phyloP scores from a whole-genome alignment of 2,329 filamentous ascomycete genomes.

The Metarhizium guizhouense region DNA sequence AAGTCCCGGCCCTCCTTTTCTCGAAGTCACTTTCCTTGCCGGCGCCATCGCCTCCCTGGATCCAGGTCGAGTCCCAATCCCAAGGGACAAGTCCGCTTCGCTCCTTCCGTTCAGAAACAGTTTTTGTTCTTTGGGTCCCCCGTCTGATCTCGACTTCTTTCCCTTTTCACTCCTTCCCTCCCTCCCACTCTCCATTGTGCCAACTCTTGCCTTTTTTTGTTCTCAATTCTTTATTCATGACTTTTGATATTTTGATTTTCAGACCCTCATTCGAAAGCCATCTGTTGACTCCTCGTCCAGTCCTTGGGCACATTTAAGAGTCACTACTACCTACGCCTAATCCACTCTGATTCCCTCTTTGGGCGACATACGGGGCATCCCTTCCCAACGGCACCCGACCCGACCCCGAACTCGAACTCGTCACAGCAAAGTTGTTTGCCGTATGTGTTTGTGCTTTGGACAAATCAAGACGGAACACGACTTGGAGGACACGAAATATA shows the following conservation, averaged over 20 bases:
- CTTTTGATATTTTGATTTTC: neutral
- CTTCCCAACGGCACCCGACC: neutral
- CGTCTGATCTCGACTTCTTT: slow-evolving; percentile 7
- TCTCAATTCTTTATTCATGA: neutral
- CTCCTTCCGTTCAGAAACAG: slow-evolving; percentile 7
- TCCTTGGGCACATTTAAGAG: neutral
- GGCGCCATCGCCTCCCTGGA: slow-evolving; percentile 2
- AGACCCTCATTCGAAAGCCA: neutral
- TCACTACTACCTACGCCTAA: neutral
- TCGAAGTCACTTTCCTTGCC: neutral
- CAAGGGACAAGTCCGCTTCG: neutral
- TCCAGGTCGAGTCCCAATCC: neutral
- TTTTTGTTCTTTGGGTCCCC: slow-evolving; percentile 6
- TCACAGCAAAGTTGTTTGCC: neutral
- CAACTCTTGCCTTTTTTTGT: slow-evolving; percentile 3
- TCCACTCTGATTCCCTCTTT: slow-evolving; percentile 5
- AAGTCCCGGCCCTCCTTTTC: slow-evolving; percentile 8
- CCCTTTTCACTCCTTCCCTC: slow-evolving; percentile 3
- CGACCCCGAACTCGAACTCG: neutral
- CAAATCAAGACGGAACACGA: neutral
- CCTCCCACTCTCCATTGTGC: slow-evolving; percentile 1
- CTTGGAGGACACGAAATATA: neutral
- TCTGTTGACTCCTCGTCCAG: neutral
- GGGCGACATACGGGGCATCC: neutral
- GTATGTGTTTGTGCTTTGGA: neutral